Conservation (phyloP, 805 yeast genomes). For the Wickerhamomyces pijperi region DNA sequence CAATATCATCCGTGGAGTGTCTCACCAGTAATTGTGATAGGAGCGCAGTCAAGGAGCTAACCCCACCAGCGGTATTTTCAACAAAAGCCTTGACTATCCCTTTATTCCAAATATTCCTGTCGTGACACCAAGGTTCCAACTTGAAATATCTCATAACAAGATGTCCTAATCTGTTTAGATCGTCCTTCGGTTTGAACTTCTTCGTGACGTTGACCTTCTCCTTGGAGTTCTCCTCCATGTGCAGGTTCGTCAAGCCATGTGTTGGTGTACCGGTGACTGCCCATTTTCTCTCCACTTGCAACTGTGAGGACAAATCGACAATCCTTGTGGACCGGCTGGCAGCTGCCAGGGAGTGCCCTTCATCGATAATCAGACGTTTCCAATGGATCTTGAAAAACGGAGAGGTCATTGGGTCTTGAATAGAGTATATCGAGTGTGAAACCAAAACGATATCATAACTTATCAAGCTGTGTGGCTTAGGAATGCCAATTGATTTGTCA, state of each 20-base stretch:
- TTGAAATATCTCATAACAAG: conserved; percentile 42
- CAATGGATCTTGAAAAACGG: conserved; percentile 36
- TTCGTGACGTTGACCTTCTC: conserved; percentile 34
- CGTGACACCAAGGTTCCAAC: conserved; percentile 45
- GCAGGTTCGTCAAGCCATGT: conserved; percentile 49
- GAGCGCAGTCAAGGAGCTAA: conserved; percentile 28
- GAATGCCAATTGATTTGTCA: conserved; percentile 9
- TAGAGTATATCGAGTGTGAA: conserved; percentile 34
- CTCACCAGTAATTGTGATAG: conserved; percentile 41
- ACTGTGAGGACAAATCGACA: conserved; percentile 33
- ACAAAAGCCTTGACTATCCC: conserved; percentile 38
- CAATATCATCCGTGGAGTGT: conserved; percentile 44
- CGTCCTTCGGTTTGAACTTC: conserved; percentile 40
- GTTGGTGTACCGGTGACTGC: conserved; percentile 72
- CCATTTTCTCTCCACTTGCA: conserved; percentile 57
- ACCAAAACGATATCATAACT: conserved; percentile 43
- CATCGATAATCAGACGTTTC: conserved; percentile 67
- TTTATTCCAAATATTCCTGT: conserved; percentile 35
- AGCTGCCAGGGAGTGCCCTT: conserved; percentile 62
- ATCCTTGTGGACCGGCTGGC: conserved; percentile 38
- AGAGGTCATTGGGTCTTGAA: conserved; percentile 25
- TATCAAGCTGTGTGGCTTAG: conserved; percentile 21
- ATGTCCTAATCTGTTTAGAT: conserved; percentile 40
- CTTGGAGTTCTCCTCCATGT: conserved; percentile 23
- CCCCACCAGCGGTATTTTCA: conserved; percentile 28